Percentiles rank a stretch among this genome's conserved stretches.
Conservation (phyloP, 139 green algal species). For the Coelastrella sp. region DNA sequence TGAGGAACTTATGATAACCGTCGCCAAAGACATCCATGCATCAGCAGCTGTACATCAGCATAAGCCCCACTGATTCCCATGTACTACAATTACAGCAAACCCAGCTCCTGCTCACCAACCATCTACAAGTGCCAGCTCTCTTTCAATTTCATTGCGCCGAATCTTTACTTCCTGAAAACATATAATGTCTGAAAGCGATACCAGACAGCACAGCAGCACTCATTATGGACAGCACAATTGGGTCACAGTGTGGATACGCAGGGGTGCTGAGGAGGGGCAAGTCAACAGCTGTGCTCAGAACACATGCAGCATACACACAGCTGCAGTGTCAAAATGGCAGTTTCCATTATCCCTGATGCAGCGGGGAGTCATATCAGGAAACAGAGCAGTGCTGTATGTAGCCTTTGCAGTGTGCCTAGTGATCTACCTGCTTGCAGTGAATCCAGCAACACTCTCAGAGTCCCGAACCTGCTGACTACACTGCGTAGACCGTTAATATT, state of each 20-base stretch:
- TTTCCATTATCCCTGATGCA: not conserved
- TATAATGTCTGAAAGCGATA: conserved; percentile 39
- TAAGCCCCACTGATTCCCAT: no score
- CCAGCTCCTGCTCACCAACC: conserved; percentile 59
- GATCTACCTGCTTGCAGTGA: conserved; percentile 18
- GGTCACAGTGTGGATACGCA: not conserved
- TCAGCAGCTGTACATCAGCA: no score
- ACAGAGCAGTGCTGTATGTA: not conserved
- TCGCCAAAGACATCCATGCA: no score
- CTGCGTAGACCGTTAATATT: conserved; percentile 45
- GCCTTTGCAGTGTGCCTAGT: not conserved
- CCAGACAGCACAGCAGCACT: not conserved
- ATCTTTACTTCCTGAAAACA: conserved; percentile 76
- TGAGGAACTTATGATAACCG: no score
- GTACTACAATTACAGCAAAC: not conserved
- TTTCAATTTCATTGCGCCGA: conserved; percentile 51
- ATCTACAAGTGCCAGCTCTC: conserved; percentile 61
- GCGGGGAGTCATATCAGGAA: not conserved
- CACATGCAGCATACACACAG: no score
- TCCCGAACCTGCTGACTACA: not conserved
- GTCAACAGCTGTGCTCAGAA: no score
- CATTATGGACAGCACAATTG: not conserved
- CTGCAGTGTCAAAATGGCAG: no score
- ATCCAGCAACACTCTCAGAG: conserved; percentile 23
- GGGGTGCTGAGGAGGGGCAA: no score